Evolutionary conservation across 1,139 yeast genomes (phyloP).

Genomic region (Geotrichum citri-aurantii): DNA sequence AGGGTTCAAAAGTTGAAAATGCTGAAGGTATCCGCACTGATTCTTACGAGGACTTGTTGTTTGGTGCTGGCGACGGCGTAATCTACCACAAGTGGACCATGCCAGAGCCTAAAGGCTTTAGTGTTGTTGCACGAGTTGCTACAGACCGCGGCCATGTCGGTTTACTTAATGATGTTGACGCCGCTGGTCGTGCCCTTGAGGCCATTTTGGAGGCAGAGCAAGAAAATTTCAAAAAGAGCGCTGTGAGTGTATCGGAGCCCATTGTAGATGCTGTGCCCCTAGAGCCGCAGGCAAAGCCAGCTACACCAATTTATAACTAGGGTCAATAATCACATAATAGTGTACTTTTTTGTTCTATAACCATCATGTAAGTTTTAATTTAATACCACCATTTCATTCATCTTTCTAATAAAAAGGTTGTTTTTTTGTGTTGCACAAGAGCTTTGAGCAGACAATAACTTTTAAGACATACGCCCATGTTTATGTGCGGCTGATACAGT

Average conservation of each 20-base stretch:
- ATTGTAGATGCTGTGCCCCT: background rate
- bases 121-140: constrained; percentile 61
- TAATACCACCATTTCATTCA: too few species aligned
- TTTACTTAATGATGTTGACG: constrained; percentile 64
- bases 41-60: constrained; percentile 65
- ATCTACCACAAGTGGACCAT: constrained; percentile 75
- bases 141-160: constrained; percentile 73
- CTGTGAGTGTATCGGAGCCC: background rate
- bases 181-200: constrained; percentile 63
- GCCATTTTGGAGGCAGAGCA: constrained; percentile 42
- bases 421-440: background rate
- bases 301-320: too few species aligned
- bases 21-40: constrained; percentile 63
- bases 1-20: constrained; percentile 64
- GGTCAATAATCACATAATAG: too few species aligned
- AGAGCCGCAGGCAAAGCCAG: background rate
- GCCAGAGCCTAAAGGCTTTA: constrained; percentile 68
- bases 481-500: background rate
- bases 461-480: background rate
- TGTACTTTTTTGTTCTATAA: too few species aligned
- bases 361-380: too few species aligned
- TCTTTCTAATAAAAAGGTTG: too few species aligned
- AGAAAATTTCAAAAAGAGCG: background rate
- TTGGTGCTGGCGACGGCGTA: constrained; percentile 93
- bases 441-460: background rate